Evolutionary conservation across 768 basidiomycete genomes (phyloP), one percentile per base, ranked within the genome.

Genomic region (Agaricus blazei): DNA sequence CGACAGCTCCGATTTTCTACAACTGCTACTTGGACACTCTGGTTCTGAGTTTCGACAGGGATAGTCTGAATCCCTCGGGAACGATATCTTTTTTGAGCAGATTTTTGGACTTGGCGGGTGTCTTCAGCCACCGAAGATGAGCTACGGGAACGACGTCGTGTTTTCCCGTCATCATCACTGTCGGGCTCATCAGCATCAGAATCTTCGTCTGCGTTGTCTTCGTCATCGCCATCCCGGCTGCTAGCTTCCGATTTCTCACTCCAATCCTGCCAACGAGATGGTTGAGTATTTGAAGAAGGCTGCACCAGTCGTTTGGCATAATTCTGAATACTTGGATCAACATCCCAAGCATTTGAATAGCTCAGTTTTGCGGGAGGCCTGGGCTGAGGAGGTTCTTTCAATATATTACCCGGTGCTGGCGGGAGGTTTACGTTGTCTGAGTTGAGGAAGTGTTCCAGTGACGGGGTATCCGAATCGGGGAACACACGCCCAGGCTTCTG

Each of bases 311-410:
- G 76, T 12, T 80, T 76, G 1, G 87, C 87, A 68, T 94, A 92
- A 57, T 77, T 80, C 60, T 88, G 83, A 54, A 93, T 93, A 58
- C 83, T 84, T 6, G 91, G 88, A 24, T 89, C 83, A 38, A 66
- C 73, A 63, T 98, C 95, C 91, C 92, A 93, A 2, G 88, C 89
- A 69, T 97, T 93, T 5, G 78, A 71, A 68, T 89, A 92, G 14
- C 75, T 75, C 56, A 90, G 72, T 12, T 79, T 72, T 14, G 73
- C 70, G 7, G 88, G 85, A 29, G 85, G 74, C 3, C 82, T 82
- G 46, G 68, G 64, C 28, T 77, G 65, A 15, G 78, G 78, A 19
- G 59, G 58, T 45, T 59, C 66, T 31, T 53, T 48, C 37, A 56
- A 63, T 58, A 72, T 72, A 1, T 75, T 72, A 37, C 66, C 72